Percentiles rank a stretch among this genome's conserved stretches.
Conservation (phyloP, 75 land plant species). For the Larix kaempferi region DNA sequence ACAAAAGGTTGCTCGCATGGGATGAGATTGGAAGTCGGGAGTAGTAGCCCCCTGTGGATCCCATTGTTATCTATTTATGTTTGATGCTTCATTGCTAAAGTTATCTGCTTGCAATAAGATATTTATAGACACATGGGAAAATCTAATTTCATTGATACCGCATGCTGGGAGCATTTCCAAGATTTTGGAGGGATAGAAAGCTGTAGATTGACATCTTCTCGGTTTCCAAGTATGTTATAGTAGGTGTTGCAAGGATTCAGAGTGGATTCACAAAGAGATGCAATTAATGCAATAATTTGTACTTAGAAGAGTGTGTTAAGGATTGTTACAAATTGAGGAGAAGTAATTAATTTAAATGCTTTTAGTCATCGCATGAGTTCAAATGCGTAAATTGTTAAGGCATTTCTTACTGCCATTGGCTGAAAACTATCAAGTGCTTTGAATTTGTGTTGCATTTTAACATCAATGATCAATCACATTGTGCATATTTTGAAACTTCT, state of each 20-base stretch:
- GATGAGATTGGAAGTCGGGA: not conserved
- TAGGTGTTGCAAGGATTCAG: not conserved
- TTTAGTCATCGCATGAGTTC: not conserved
- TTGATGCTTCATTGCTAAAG: not conserved
- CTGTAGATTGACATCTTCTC: not conserved
- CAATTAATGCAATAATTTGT: no score
- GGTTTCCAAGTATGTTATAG: not conserved
- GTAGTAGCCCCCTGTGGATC: not conserved
- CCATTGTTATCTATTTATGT: not conserved
- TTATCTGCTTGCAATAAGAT: not conserved
- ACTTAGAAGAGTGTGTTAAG: not conserved
- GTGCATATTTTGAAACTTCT: not conserved
- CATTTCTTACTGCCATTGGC: not conserved
- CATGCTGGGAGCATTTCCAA: not conserved
- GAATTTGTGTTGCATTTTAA: not conserved
- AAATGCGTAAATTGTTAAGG: not conserved
- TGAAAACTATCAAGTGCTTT: not conserved
- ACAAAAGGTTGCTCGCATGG: no score
- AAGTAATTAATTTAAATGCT: not conserved
- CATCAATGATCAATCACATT: not conserved
- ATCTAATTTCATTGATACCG: not conserved
- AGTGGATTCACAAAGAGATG: not conserved
- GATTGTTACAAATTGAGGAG: not conserved
- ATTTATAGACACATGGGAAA: not conserved
- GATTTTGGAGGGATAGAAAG: not conserved